Conservation (phyloP, 1,139 yeast species). For the Geotrichum europaeum region DNA sequence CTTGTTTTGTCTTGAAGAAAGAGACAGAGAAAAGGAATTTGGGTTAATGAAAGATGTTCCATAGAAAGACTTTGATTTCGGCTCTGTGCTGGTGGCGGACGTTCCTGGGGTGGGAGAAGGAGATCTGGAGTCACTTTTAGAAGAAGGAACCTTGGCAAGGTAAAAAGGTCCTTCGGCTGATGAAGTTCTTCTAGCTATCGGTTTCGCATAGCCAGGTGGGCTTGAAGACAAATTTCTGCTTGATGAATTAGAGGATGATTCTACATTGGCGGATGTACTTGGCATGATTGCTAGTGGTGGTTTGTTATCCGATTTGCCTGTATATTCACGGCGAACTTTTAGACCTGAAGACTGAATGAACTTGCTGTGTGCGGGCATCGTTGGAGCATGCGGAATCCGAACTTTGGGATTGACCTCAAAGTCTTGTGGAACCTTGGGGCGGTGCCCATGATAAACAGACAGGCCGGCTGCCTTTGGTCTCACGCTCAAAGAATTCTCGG, state of each 20-base stretch:
- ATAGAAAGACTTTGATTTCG: slow-evolving; percentile 7
- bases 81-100: neutral
- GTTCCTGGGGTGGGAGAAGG: slow-evolving; percentile 8
- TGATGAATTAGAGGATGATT: neutral
- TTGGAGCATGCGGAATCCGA: slow-evolving; percentile 1
- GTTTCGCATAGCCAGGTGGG: neutral
- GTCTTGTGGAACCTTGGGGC: slow-evolving; percentile 2
- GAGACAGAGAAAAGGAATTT: slow-evolving; percentile 13
- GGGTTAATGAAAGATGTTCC: slow-evolving; percentile 10
- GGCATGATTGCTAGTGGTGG: slow-evolving; percentile 1
- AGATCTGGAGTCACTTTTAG: slow-evolving; percentile 4
- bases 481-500: slow-evolving; percentile 1
- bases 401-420: slow-evolving; percentile 2
- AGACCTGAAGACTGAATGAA: slow-evolving; percentile 16
- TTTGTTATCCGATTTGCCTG: neutral
- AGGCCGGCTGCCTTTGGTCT: slow-evolving; percentile 11
- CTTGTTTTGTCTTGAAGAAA: slow-evolving; percentile 7
- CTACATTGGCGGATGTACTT: neutral
- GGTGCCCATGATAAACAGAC: slow-evolving; percentile 10
- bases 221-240: neutral
- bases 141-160: neutral
- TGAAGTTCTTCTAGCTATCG: neutral
- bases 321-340: slow-evolving; percentile 10
- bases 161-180: neutral
- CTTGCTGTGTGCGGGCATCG: slow-evolving; percentile 13